Evolutionary conservation across 1,139 yeast species (phyloP), one percentile per base, ranked within the genome.

Genomic region (Diutina neorugosa): DNA sequence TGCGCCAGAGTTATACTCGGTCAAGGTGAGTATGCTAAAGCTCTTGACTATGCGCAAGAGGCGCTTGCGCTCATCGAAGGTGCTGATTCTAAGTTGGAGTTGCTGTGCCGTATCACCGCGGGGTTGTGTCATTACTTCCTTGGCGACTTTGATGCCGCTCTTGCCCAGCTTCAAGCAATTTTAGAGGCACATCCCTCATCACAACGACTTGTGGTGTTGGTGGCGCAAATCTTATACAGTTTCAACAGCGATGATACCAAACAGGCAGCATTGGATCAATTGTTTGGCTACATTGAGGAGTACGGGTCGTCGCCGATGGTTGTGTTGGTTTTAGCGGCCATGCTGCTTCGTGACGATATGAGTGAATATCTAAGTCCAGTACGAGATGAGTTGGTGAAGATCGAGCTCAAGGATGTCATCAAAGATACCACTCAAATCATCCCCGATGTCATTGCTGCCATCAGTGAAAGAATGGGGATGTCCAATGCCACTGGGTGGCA

Each of bases 201-300:
- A 11, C 74, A 76, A 57, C 76, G 83, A 57, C 74, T 89, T n/a
- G 81, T 88, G 14, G 78, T 85, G 6, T 69, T 93, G 44, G 76
- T 88, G 27, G 81, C 95, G 0, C 96, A 89, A 62, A 84, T 90
- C 1, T 73, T 93, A 53, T 84, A 86, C 71, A 87, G 89, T 1
- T 80, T 80, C 55, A 85, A 82, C 8, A 78, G 82, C 0, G 80
- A 76, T 21, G 91, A 84, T n/a, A 82, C 93, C 7, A 82, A 81
- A 55, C 86, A 83, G 58, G 93, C 91, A 1, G 96, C 96, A 0
- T 63, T 88, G 53, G 90, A 84, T 61, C 90, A 84, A 62, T 64
- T 86, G 52, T 78, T 83, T 61, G 74, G 78, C 12, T 81, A 77
- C 61, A 80, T 90, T 51, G 85, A 79, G 56, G 73, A 69, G 14